These are phyloP conservation scores for Salix arbutifolia DNA, from an alignment of 345 rosid genomes.

Conservation along the genomic window DNA sequence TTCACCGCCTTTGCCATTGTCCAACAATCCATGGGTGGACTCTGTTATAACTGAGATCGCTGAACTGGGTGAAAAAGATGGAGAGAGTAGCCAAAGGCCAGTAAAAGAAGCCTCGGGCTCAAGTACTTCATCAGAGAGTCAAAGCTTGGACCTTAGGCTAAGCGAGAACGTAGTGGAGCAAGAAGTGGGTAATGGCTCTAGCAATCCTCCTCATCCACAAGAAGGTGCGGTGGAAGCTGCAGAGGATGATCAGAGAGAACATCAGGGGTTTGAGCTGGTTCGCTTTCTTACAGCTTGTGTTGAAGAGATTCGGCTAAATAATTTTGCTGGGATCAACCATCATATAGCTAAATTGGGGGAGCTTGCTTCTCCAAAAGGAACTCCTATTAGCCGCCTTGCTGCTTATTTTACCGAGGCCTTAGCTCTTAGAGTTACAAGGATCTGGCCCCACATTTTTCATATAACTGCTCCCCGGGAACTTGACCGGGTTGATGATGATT, in stretches of 20 bases:
- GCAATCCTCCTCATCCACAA: constrained; percentile 42
- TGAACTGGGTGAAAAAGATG: constrained; percentile 59
- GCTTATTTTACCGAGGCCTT: constrained; percentile 87
- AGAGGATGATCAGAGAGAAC: constrained; percentile 43
- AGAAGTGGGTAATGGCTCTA: constrained; percentile 56
- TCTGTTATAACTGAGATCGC: constrained; percentile 71
- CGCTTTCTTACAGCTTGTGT: constrained; percentile 65
- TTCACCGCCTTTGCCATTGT: constrained; percentile 57
- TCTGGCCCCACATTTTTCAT: constrained; percentile 90
- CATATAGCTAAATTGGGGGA: constrained; percentile 68
- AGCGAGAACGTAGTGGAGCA: constrained; percentile 41
- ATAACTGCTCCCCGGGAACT: constrained; percentile 71
- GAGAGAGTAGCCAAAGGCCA: constrained; percentile 51
- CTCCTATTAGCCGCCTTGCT: constrained; percentile 59
- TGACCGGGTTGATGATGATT: constrained; percentile 65
- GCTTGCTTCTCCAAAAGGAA: constrained; percentile 72
- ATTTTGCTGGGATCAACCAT: constrained; percentile 57
- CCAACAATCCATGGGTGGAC: constrained; percentile 72
- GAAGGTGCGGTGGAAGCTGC: constrained; percentile 35
- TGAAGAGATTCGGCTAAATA: constrained; percentile 73
- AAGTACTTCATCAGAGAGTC: constrained; percentile 73
- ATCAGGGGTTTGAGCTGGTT: constrained; percentile 71
- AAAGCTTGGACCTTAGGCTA: constrained; percentile 47
- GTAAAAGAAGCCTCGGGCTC: constrained; percentile 76
- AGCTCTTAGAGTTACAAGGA: constrained; percentile 67